Evolutionary conservation across 371 early-diverging fungal species (phyloP).

Genomic region (Chytridiales sp.): DNA sequence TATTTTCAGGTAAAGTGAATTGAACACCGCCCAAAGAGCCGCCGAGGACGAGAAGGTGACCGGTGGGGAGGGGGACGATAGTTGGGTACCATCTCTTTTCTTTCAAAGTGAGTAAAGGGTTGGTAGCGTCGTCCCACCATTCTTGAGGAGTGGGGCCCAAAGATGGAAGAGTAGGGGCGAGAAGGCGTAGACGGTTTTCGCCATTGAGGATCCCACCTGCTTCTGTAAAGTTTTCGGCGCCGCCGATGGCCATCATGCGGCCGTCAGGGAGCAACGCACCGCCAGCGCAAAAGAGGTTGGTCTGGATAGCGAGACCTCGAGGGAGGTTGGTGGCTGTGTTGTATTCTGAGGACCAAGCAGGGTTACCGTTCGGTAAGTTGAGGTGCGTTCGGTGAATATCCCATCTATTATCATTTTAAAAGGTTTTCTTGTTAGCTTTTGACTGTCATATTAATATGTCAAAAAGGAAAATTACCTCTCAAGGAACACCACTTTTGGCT

Average conservation of each 20-base stretch:
- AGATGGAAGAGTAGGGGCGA: not conserved
- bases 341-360: slow-evolving; percentile 18
- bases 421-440: no score
- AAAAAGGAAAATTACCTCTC: slow-evolving; percentile 3
- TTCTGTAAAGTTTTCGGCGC: slow-evolving; percentile 14
- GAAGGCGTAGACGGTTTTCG: not conserved
- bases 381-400: slow-evolving; percentile 11
- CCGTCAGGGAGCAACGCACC: slow-evolving; percentile 10
- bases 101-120: no score
- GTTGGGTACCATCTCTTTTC: slow-evolving; percentile 26
- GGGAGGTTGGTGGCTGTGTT: slow-evolving; percentile 11
- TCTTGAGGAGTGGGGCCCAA: not conserved
- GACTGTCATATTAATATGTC: no score
- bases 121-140: not conserved
- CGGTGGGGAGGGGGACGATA: slow-evolving; percentile 11
- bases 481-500: slow-evolving; percentile 16
- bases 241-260: slow-evolving; percentile 9
- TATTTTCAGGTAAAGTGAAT: slow-evolving; percentile 7
- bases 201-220: not conserved
- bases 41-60: slow-evolving; percentile 12
- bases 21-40: slow-evolving; percentile 11
- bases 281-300: slow-evolving; percentile 17
- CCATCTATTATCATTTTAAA: no score
- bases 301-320: slow-evolving; percentile 1
- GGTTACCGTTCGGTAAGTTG: not conserved